A percentile compares a stretch with the other conserved stretches of the same genome.
Conservation (phyloP, 352 stramenopile species). For the Phytophthora macrochlamydospora region DNA sequence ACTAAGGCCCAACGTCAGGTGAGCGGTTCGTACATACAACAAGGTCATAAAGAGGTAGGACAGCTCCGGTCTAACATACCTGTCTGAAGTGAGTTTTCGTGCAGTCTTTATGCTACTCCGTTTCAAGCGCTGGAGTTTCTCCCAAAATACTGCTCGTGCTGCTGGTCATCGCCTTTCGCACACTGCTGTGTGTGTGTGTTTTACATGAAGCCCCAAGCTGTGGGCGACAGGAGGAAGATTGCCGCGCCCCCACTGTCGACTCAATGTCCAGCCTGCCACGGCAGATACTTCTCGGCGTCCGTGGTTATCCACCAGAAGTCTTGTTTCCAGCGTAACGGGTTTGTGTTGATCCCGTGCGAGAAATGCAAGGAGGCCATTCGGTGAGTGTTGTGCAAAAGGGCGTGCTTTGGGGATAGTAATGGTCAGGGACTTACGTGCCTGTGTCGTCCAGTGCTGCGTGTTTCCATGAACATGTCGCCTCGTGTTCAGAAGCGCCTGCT, state of each 20-base stretch:
- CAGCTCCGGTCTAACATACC: slow-evolving; percentile 14
- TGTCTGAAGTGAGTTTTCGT: slow-evolving; percentile 29
- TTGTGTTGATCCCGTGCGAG: slow-evolving; percentile 51
- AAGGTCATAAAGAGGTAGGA: neutral
- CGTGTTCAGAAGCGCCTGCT: slow-evolving; percentile 21
- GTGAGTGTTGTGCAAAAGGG: slow-evolving; percentile 11
- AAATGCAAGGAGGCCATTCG: slow-evolving; percentile 42
- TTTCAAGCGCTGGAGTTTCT: slow-evolving; percentile 1
- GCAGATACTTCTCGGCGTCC: slow-evolving; percentile 65
- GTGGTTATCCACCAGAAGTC: slow-evolving; percentile 75
- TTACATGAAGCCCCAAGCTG: neutral
- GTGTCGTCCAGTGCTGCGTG: slow-evolving; percentile 25
- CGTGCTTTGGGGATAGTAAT: neutral
- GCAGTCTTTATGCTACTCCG: slow-evolving; percentile 15
- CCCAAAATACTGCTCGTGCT: slow-evolving; percentile 35
- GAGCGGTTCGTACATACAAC: slow-evolving; percentile 11
- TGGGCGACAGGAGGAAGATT: neutral
- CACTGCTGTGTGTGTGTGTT: no score
- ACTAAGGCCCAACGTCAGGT: slow-evolving; percentile 21
- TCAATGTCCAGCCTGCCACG: slow-evolving; percentile 51
- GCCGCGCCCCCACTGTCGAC: slow-evolving; percentile 29
- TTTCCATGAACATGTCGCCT: slow-evolving; percentile 27
- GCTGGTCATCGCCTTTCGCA: neutral
- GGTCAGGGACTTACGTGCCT: neutral
- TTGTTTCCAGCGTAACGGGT: slow-evolving; percentile 70